phyloP scores from a whole-genome alignment of 192 early-diverging fungal genomes.

The Coemansia aciculifera region DNA sequence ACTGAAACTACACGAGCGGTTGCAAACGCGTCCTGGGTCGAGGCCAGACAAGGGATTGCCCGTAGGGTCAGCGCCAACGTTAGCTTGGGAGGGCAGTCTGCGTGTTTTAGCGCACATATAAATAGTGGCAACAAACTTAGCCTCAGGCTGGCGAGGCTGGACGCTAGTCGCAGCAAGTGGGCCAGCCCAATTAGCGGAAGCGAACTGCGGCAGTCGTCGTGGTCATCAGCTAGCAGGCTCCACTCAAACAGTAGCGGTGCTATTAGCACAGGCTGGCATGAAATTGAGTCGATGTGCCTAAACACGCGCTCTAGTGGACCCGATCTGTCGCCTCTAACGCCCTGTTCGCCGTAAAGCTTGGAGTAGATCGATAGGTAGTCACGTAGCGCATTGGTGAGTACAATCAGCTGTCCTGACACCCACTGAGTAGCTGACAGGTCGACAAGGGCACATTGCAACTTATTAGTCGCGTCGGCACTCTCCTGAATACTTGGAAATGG shows the following conservation, averaged over 20 bases:
- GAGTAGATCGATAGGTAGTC: slow-evolving; percentile 13
- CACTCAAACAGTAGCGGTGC: slow-evolving; percentile 30
- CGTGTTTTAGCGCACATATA: slow-evolving; percentile 14
- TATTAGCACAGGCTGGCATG: slow-evolving; percentile 15
- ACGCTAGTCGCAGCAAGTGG: slow-evolving; percentile 1
- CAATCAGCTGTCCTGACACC: slow-evolving; percentile 10
- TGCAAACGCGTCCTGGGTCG: slow-evolving; percentile 25
- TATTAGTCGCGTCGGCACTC: neutral
- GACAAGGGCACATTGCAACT: neutral
- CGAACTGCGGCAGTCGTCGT: neutral
- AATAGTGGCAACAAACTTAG: slow-evolving; percentile 28
- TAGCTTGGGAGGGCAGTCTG: slow-evolving; percentile 14
- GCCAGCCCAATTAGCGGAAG: slow-evolving; percentile 12
- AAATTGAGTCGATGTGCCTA: slow-evolving; percentile 1
- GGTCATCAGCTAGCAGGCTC: neutral
- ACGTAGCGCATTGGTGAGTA: slow-evolving; percentile 6
- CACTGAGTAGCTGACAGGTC: neutral
- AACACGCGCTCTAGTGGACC: neutral
- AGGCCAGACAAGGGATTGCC: slow-evolving; percentile 19
- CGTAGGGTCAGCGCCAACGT: slow-evolving; percentile 13
- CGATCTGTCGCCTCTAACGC: neutral
- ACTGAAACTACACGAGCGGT: slow-evolving; percentile 32
- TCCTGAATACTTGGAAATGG: neutral
- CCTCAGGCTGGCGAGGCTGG: slow-evolving; percentile 7
- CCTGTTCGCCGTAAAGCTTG: neutral